These are phyloP conservation scores for Psilocybe tampanensis DNA, from an alignment of 768 basidiomycete genomes.

Conservation along the genomic window DNA sequence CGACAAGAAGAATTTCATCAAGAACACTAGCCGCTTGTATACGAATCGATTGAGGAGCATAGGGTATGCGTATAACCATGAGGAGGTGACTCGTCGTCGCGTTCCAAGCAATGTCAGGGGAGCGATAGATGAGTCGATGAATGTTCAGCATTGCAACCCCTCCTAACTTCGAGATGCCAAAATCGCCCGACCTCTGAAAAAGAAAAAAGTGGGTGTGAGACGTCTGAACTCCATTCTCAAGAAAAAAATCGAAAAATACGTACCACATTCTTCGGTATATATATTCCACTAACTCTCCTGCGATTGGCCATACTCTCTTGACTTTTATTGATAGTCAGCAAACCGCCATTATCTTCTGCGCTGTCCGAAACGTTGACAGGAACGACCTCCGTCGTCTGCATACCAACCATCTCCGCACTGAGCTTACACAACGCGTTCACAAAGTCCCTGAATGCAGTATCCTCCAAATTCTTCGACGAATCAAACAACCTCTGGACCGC, in stretches of 20 bases:
- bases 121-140: constrained; percentile 82
- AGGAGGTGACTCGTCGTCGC: constrained; percentile 81
- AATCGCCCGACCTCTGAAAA: constrained; percentile 82
- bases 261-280: constrained; percentile 77
- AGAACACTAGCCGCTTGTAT: constrained; percentile 88
- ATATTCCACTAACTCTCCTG: constrained; percentile 86
- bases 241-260: constrained; percentile 23
- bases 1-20: constrained; percentile 78
- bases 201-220: no score
- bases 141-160: constrained; percentile 82
- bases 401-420: constrained; percentile 91
- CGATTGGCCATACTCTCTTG: constrained; percentile 47
- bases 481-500: constrained; percentile 88
- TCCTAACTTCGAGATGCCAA: constrained; percentile 88
- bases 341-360: constrained; percentile 36
- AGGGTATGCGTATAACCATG: constrained; percentile 66
- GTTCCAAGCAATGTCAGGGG: constrained; percentile 85
- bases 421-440: constrained; percentile 77
- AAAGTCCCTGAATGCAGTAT: constrained; percentile 80
- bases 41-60: constrained; percentile 77
- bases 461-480: constrained; percentile 80
- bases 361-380: constrained; percentile 37
- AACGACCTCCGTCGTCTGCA: constrained; percentile 60
- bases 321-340: constrained; percentile 25
- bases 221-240: no score